Base-by-base conservation (phyloP, 2,329 filamentous ascomycete species). In the Cryphonectria japonica region DNA sequence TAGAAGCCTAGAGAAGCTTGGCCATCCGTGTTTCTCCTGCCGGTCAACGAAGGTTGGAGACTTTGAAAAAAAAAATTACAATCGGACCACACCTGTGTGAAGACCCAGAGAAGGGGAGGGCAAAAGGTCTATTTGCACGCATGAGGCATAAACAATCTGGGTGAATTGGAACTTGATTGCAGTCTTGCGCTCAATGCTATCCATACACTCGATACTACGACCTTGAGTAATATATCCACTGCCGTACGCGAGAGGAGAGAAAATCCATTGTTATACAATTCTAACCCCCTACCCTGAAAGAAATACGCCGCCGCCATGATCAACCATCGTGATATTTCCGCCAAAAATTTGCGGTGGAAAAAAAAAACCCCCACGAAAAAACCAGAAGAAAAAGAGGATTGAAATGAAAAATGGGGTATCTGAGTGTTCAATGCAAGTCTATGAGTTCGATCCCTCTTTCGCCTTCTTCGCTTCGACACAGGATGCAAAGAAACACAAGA, bases 11-110 rank as follows among this genome's bases (percentile, higher is more conserved):
- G 43, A 34, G 8, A 32, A 37, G 41, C 6, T 29, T 14, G 3
- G n/a, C 4, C 50, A 78, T 79, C 19, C 4, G 3, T 7, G 8
- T 16, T 13, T 7, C 6, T 19, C 11, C 16, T 41, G 22, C 52
- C 32, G n/a, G 14, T 14, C 43, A 29, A 22, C 22, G 1, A n/a
- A 65, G n/a, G n/a, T 22, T 41, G 32, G 52, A 22, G 34, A 14
- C 5, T 19, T 1, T 1, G 0, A 46, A 19, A 16, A 37, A 6
- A n/a, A 60, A 37, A 6, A n/a, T 37, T 19, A 5, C 59, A 39
- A 39, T 7, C 26, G 11, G 32, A 34, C 22, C 16, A 39, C 8
- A 14, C n/a, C 52, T 29, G 3, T n/a, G n/a, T 13, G 8, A 14
- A 8, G 37, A 39, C 37, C 11, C 37, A 39, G 37, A 39, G 8